Base-by-base conservation (phyloP, 2,329 filamentous ascomycete species). In the Penicillium glabrum region DNA sequence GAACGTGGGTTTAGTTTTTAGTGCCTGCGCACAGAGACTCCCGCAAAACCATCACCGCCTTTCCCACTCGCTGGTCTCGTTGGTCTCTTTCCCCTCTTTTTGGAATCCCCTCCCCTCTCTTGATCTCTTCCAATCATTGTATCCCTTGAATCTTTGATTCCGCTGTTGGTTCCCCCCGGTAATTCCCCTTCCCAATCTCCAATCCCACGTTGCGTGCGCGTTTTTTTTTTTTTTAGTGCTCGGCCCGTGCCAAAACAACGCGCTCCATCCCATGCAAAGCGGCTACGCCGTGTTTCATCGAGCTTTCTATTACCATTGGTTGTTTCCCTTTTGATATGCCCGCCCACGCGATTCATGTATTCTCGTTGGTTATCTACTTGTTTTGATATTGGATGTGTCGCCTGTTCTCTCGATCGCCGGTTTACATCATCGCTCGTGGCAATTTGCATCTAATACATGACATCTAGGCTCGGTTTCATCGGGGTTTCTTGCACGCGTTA, bases 201-300 rank as follows among this genome's bases (percentile, higher is more conserved):
- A 62, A 61, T 62, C 58, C 62, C 61, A 64, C 61, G 55, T 63
- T 60, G 57, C 55, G 61, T 59, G 61, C 57, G 61, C 63, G 54
- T 55, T 47, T 56, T 51, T 53, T 24, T 19, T 19, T 24, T 24
- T 39, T 59, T 51, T 16, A 46, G 21, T 27, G 37, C 45, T 53
- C 48, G 48, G 52, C 52, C 48, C 59, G 57, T 64, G 57, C 41
- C 58, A 62, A 62, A 65, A 67, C 60, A 64, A 66, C 61, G 58
- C 63, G 55, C 63, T 61, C 61, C 50, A 46, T 57, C 57, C 46
- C 54, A 58, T 63, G 59, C 54, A 56, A 54, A 52, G 53, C 54
- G 52, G 39, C 51, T 48, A 33, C 45, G 26, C 37, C 33, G 24
- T 55, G 48, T 56, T 54, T 59, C 44, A 55, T 57, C 44, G 46